Conservation (phyloP, 257 asterid genomes). For the Primulina tabacum region DNA sequence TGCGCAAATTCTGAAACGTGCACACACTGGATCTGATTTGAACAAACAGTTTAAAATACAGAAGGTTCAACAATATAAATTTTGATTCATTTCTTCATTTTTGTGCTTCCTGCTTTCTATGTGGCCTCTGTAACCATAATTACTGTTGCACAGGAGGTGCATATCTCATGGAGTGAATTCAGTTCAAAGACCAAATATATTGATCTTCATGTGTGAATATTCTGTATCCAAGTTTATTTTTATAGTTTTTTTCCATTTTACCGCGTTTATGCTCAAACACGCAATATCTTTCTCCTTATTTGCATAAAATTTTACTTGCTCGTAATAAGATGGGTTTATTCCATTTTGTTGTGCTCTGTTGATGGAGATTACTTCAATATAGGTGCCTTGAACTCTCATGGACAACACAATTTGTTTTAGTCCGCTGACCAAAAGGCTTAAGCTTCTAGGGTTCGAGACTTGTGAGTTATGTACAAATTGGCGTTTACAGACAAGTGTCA, state of each 20-base stretch:
- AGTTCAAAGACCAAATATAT: not conserved
- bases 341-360: constrained; percentile 8
- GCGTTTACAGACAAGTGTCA: constrained; percentile 6
- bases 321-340: constrained; percentile 12
- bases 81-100: not conserved
- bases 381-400: constrained; percentile 2
- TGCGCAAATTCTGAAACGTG: constrained; percentile 33
- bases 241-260: not conserved
- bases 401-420: constrained; percentile 2
- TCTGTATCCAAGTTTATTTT: not conserved
- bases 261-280: constrained; percentile 13
- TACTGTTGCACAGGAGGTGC: constrained; percentile 15
- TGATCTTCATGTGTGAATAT: not conserved
- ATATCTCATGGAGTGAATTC: not conserved
- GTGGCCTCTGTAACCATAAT: constrained; percentile 1
- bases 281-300: constrained; percentile 1
- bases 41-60: constrained; percentile 32
- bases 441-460: too few relatives aligned
- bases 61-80: constrained; percentile 38
- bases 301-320: not conserved
- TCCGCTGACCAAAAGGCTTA: not conserved
- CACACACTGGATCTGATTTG: constrained; percentile 24
- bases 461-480: not conserved
- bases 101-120: not conserved
- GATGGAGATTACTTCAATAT: not conserved